Evolutionary conservation across 75 land plant species (phyloP).

Genomic region (Selaginella tamariscina): DNA sequence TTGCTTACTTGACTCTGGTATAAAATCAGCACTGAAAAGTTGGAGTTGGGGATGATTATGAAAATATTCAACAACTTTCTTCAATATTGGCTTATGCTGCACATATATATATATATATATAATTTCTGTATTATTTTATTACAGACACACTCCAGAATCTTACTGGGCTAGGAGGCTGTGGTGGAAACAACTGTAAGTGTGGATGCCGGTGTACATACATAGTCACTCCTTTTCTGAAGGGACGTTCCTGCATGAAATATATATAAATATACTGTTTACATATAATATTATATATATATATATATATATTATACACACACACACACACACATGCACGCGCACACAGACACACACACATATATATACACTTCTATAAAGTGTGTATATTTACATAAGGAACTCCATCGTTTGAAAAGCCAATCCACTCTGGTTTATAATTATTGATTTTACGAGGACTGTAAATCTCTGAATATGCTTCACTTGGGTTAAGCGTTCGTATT

Average conservation of each 20-base stretch:
- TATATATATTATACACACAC: too few species aligned
- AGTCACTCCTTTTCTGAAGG: background rate
- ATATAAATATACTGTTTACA: too few species aligned
- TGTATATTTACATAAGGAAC: background rate
- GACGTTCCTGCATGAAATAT: background rate
- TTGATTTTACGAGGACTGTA: background rate
- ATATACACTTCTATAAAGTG: too few species aligned
- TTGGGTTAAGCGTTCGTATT: background rate
- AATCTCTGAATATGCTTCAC: background rate
- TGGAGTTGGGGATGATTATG: background rate
- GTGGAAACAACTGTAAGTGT: background rate
- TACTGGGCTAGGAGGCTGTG: background rate
- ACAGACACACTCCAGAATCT: too few species aligned
- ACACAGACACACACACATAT: too few species aligned
- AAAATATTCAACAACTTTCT: background rate
- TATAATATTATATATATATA: too few species aligned
- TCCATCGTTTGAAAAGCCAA: background rate
- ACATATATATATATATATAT: too few species aligned
- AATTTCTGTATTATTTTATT: too few species aligned
- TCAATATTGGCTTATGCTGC: background rate
- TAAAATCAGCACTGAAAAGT: background rate
- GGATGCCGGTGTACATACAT: background rate
- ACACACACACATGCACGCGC: too few species aligned
- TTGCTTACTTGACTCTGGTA: background rate
- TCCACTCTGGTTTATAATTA: background rate